Evolutionary conservation across 768 basidiomycete species (phyloP).

Genomic region (Tulasnella calospora): DNA sequence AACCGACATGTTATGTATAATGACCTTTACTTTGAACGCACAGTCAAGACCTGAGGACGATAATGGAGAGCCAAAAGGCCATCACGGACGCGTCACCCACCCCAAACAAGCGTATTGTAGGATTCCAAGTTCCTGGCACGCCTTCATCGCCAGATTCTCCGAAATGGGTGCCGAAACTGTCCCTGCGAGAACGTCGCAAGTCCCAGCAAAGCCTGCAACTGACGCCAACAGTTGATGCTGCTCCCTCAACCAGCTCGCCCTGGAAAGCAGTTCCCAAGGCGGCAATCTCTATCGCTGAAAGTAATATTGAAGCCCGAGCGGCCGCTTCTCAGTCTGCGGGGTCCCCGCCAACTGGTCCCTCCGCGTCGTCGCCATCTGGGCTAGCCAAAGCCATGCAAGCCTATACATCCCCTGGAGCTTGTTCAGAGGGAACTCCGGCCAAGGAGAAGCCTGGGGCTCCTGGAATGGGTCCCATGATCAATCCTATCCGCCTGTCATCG

Average conservation of each 20-base stretch:
- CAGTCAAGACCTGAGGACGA: slow-evolving; percentile 76
- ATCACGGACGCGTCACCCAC: slow-evolving; percentile 29
- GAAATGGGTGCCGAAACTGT: slow-evolving; percentile 9
- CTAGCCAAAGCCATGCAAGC: slow-evolving; percentile 22
- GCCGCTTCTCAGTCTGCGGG: slow-evolving; percentile 24
- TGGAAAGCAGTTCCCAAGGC: slow-evolving; percentile 22
- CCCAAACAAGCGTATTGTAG: slow-evolving; percentile 18
- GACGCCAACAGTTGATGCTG: not conserved
- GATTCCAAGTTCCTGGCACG: slow-evolving; percentile 28
- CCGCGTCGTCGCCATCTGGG: slow-evolving; percentile 29
- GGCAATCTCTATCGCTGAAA: slow-evolving; percentile 24
- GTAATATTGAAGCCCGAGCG: slow-evolving; percentile 18
- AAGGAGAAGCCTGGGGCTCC: slow-evolving; percentile 29
- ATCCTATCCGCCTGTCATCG: slow-evolving; percentile 49
- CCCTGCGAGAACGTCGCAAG: slow-evolving; percentile 14
- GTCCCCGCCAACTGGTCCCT: slow-evolving; percentile 25
- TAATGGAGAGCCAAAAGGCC: slow-evolving; percentile 66
- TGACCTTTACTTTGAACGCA: slow-evolving; percentile 25
- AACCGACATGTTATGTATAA: not conserved
- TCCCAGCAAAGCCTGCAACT: slow-evolving; percentile 14
- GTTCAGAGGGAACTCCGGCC: slow-evolving; percentile 32
- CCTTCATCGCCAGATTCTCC: slow-evolving; percentile 6
- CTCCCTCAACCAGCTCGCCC: slow-evolving; percentile 1
- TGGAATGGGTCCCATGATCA: slow-evolving; percentile 60
- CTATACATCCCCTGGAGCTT: not conserved